Base-by-base conservation (phyloP, 257 asterid genomes). In the Mentha longifolia region DNA sequence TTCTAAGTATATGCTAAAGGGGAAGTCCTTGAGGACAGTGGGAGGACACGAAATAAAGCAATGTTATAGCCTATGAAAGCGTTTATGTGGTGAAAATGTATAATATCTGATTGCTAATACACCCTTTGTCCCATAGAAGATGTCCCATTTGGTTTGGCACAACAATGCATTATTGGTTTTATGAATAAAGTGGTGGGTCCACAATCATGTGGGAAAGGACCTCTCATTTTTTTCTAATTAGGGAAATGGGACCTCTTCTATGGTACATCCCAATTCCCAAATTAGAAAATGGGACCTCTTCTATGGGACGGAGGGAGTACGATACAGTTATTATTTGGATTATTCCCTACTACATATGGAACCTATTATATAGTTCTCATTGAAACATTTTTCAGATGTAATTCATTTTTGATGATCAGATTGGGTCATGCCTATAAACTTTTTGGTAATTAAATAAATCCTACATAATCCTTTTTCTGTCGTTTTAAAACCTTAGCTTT, bases 21-120 rank as follows among this genome's bases (percentile, higher is more conserved):
- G 69, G 64, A 67, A 55, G 42, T 65, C 66, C 74, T 28, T 25
- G 58, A 65, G 45, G 67, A 65, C 42, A 50, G 60, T 43, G 50
- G 57, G 57, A 50, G 35, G 57, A 8, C 9, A 45, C 15, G 37
- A 43, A 52, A 56, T 64, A 33, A 20, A 47, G 10, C 30, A 35
- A 16, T 28, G 42, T 49, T 46, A 15, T 10, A 66, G 47, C 58
- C 51, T 25, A 16, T 41, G 68, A 46, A 14, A 43, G 37, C 20
- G 14, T 42, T 28, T 64, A 20, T 35, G 56, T 25, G 25, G 13
- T 3, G 56, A 47, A 64, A 57, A 55, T 43, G 37, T 56, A 43
- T 3, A 45, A 31, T 22, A 37, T 69, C 46, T 51, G 57, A 39
- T 28, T 39, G 43, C 43, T 50, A 64, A 61, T 55, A n/a, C n/a